A percentile compares a stretch with the other conserved stretches of the same genome.
These are phyloP conservation scores for Pichia kluyveri DNA, from an alignment of 805 yeast species.

Conservation along the genomic window DNA sequence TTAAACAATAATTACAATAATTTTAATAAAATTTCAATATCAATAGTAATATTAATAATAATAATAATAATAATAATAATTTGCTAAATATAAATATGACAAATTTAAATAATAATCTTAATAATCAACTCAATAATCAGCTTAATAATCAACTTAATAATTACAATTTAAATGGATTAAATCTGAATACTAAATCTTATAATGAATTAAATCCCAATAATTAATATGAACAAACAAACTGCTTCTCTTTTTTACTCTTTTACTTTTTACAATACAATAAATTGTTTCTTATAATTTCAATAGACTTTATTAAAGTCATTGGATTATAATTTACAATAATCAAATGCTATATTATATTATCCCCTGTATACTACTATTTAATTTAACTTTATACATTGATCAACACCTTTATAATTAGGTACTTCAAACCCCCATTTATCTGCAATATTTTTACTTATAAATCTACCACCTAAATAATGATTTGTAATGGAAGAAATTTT, in stretches of 20 bases:
- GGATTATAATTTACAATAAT: too few species aligned
- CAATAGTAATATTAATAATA: background rate
- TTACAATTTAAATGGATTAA: background rate
- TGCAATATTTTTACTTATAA: slow-evolving; percentile 61
- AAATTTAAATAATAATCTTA: background rate
- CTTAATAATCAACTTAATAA: background rate
- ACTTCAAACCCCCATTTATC: slow-evolving; percentile 61
- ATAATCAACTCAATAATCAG: background rate
- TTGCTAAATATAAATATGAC: background rate
- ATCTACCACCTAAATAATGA: slow-evolving; percentile 90
- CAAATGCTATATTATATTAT: too few species aligned
- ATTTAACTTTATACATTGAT: slow-evolving; percentile 39
- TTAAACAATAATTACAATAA: too few species aligned
- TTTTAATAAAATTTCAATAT: too few species aligned
- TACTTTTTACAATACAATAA: too few species aligned
- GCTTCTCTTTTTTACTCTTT: too few species aligned
- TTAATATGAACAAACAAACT: too few species aligned
- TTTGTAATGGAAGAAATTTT: slow-evolving; percentile 32
- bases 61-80: background rate
- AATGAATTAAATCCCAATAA: background rate
- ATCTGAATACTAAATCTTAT: background rate
- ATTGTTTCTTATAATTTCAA: too few species aligned
- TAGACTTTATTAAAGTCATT: too few species aligned
- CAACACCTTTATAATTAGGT: slow-evolving; percentile 48
- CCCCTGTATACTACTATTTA: background rate